These are phyloP conservation scores for Pythium biforme DNA, from an alignment of 352 stramenopile genomes.

Conservation along the genomic window DNA sequence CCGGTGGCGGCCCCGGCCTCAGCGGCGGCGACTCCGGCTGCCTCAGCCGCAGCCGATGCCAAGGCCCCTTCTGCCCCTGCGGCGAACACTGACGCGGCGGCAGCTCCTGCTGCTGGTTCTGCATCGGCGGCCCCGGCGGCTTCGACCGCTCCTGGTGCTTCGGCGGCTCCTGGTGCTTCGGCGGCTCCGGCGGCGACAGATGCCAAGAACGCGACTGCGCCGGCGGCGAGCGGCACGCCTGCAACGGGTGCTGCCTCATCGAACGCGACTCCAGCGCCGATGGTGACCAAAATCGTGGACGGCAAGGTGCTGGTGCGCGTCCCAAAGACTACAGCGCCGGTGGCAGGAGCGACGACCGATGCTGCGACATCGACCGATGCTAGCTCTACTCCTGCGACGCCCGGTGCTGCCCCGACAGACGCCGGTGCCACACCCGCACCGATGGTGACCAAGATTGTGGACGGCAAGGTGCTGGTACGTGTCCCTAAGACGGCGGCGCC, in stretches of 20 bases:
- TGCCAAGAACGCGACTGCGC: not conserved
- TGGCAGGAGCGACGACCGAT: not conserved
- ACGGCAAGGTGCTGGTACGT: slow-evolving; percentile 19
- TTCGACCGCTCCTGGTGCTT: not conserved
- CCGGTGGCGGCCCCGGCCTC: slow-evolving; percentile 2
- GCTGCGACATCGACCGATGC: slow-evolving; percentile 1
- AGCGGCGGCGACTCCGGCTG: not conserved
- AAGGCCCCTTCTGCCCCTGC: not conserved
- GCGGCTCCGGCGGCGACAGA: not conserved
- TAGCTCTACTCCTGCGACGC: not conserved
- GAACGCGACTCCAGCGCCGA: slow-evolving; percentile 3
- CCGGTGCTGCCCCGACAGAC: not conserved
- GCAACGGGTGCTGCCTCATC: slow-evolving; percentile 1
- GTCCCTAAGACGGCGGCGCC: slow-evolving; percentile 8
- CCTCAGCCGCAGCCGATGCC: not conserved
- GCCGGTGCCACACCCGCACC: slow-evolving; percentile 2
- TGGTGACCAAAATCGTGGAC: slow-evolving; percentile 13
- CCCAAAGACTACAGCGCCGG: not conserved
- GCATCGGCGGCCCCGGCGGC: not conserved
- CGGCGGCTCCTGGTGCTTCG: not conserved
- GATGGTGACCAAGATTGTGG: slow-evolving; percentile 19
- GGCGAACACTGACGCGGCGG: not conserved
- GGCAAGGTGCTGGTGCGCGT: slow-evolving; percentile 13
- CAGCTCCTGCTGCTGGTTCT: not conserved
- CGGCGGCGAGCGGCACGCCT: slow-evolving; percentile 2